Evolutionary conservation across 306 rosid genomes (phyloP).

Genomic region (Dryas alaskensis): DNA sequence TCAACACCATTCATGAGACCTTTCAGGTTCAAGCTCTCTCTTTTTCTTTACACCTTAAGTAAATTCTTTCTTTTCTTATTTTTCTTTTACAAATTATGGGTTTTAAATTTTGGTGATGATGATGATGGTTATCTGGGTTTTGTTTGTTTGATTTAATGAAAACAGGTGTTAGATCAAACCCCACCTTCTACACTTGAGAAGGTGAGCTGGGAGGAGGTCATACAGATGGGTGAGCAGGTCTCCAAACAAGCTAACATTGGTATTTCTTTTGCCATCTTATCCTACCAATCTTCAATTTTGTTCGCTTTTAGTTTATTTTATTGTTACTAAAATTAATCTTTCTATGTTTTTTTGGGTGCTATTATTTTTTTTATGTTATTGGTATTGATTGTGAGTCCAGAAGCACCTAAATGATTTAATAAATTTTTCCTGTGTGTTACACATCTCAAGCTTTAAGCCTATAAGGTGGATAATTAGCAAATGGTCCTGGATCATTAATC

Average conservation of each 20-base stretch:
- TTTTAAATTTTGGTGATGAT: neutral
- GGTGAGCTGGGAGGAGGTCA: conserved; percentile 73
- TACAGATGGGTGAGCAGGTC: conserved; percentile 66
- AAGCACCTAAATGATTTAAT: no score
- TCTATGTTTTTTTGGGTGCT: neutral
- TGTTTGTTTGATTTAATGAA: neutral
- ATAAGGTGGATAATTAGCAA: no score
- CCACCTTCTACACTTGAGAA: conserved; percentile 56
- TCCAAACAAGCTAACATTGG: conserved; percentile 85
- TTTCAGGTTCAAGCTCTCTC: conserved; percentile 41
- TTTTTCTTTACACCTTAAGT: neutral
- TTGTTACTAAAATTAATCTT: neutral
- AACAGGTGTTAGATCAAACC: conserved; percentile 62
- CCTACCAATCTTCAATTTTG: neutral
- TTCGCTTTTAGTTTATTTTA: neutral
- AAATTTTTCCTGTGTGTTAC: no score
- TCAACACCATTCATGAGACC: conserved; percentile 66
- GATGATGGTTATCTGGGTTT: conserved; percentile 3
- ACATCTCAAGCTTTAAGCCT: no score
- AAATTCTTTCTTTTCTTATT: neutral
- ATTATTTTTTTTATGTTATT: no score
- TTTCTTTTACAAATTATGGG: neutral
- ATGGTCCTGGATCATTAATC: neutral
- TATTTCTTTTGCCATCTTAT: conserved; percentile 10
- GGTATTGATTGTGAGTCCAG: no score